phyloP scores from a whole-genome alignment of 2,329 filamentous ascomycete species.

The Pseudogymnoascus sp. region DNA sequence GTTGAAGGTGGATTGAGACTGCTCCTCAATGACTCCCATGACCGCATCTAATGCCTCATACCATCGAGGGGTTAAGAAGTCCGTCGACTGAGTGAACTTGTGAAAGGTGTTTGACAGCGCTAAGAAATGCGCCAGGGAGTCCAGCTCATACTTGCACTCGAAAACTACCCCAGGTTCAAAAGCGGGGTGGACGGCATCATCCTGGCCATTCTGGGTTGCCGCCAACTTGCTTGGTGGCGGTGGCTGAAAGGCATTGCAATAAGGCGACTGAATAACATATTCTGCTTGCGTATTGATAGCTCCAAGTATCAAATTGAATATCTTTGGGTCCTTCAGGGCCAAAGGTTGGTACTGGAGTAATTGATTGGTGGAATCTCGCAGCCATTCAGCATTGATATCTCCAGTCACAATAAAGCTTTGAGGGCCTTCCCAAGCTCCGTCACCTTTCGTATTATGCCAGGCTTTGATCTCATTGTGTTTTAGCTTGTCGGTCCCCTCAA shows the following conservation, averaged over 20 bases:
- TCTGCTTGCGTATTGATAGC: constrained; percentile 95
- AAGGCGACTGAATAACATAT: constrained; percentile 88
- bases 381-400: constrained; percentile 88
- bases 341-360: constrained; percentile 81
- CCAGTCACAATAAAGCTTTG: constrained; percentile 93
- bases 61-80: constrained; percentile 75
- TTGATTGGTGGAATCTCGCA: constrained; percentile 90
- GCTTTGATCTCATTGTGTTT: constrained; percentile 33
- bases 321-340: constrained; percentile 68
- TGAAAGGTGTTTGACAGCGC: constrained; percentile 80
- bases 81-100: constrained; percentile 65
- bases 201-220: constrained; percentile 68
- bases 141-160: constrained; percentile 98
- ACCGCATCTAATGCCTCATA: constrained; percentile 67
- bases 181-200: constrained; percentile 73
- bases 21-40: constrained; percentile 64
- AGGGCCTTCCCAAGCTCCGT: constrained; percentile 67
- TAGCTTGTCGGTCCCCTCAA: constrained; percentile 38
- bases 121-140: constrained; percentile 88
- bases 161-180: constrained; percentile 84
- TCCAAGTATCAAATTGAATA: constrained; percentile 75
- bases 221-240: constrained; percentile 72
- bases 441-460: constrained; percentile 33
- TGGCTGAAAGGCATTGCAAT: constrained; percentile 97
- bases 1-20: constrained; percentile 76